Base-by-base conservation (phyloP, 2,329 filamentous ascomycete species). In the Pyrenophora graminea region DNA sequence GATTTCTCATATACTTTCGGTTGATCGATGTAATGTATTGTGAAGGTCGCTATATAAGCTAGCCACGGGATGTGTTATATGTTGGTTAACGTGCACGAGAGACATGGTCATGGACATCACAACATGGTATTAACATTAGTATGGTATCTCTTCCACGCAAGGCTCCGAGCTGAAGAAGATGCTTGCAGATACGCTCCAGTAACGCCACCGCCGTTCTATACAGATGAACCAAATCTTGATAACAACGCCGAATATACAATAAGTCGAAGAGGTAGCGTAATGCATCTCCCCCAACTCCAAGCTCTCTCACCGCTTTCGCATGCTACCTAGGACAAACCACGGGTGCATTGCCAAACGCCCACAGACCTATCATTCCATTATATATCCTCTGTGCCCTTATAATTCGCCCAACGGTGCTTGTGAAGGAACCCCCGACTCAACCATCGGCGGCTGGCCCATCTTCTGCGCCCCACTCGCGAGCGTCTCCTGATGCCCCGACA, bases 401-500 rank as follows among this genome's bases (percentile, higher is more conserved):
- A 13, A 39, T 45, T 9, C 44, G 58, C 3, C 23, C 8, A 56
- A 25, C 5, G 48, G 48, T 21, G 30, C 56, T 39, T 54, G 46
- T 19, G 48, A 48, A 30, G 46, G 55, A n/a, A 32, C 38, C 3
- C 23, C 38, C 15, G 47, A 45, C 32, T 18, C 55, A 30, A 17
- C 58, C 55, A 32, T 51, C 23, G 39, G 39, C 34, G 17, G 56
- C 43, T 37, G 57, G 37, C 15, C 53, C 21, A n/a, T 64, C 37
- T 53, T 62, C 23, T 46, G 62, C 27, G 52, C 56, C 40, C 38
- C 58, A 19, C 53, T 41, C 10, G 59, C 53, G 2, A 66, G 61
- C 7, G 57, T 59, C 37, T 63, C 56, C 63, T 85, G 82, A 69
- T 96, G 91, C 62, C 94, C 94, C 59, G 87, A 87, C 74, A 91